phyloP scores from a whole-genome alignment of 805 yeast genomes.

The Yarrowia sp. region DNA sequence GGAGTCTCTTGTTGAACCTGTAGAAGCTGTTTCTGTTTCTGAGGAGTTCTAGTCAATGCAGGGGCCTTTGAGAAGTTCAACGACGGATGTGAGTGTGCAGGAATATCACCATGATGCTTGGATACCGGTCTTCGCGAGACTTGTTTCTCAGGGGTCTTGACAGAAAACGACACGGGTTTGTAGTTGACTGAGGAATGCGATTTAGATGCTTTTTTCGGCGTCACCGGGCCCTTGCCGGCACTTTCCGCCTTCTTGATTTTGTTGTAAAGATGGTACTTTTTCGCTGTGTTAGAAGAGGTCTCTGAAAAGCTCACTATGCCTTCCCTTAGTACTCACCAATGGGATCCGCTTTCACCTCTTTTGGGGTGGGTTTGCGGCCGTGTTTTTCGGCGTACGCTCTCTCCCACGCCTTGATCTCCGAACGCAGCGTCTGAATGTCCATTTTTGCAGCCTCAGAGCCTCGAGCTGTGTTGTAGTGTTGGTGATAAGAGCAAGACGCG shows the following conservation, averaged over 20 bases:
- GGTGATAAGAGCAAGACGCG: slow-evolving; percentile 1
- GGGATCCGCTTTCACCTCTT: slow-evolving; percentile 56
- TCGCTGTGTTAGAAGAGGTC: slow-evolving; percentile 5
- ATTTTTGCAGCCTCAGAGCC: slow-evolving; percentile 1
- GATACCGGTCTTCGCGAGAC: slow-evolving; percentile 8
- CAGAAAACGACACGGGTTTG: slow-evolving; percentile 20
- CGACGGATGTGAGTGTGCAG: not conserved
- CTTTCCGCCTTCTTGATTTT: slow-evolving; percentile 16
- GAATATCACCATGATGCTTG: not conserved
- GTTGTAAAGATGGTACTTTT: slow-evolving; percentile 31
- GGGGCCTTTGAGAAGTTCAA: not conserved
- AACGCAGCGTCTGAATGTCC: slow-evolving; percentile 48
- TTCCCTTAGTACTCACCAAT: slow-evolving; percentile 40
- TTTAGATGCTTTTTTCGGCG: slow-evolving; percentile 10
- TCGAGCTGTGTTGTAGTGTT: not conserved
- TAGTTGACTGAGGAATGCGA: not conserved
- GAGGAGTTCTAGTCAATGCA: slow-evolving; percentile 6
- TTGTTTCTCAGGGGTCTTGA: slow-evolving; percentile 11
- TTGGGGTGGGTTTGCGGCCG: slow-evolving; percentile 57
- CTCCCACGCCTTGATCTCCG: slow-evolving; percentile 64
- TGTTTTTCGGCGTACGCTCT: slow-evolving; percentile 52
- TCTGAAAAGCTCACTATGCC: too few species aligned
- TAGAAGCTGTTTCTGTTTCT: not conserved
- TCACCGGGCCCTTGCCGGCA: not conserved
- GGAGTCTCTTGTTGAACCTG: slow-evolving; percentile 2